These are phyloP conservation scores for Pterocarpus santalinus DNA, from an alignment of 306 rosid species.

Conservation along the genomic window DNA sequence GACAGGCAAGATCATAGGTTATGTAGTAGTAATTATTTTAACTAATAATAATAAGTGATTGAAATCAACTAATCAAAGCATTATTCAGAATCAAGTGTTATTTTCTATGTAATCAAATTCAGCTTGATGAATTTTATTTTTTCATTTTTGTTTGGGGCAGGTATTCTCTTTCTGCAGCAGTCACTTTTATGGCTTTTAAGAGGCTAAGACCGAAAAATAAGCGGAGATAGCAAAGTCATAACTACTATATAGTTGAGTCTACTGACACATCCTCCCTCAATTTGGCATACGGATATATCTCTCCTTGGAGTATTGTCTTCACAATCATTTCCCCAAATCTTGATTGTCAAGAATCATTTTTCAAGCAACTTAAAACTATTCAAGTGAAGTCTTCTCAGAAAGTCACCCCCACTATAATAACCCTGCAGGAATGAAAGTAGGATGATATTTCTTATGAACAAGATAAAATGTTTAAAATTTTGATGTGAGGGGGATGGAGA, in stretches of 20 bases:
- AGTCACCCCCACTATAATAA: conserved; percentile 22
- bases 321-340: conserved; percentile 20
- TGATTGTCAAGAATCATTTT: conserved; percentile 34
- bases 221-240: conserved; percentile 58
- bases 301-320: conserved; percentile 28
- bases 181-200: conserved; percentile 89
- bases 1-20: background rate
- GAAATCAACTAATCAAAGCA: conserved; percentile 11
- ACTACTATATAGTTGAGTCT: conserved; percentile 14
- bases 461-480: conserved; percentile 7
- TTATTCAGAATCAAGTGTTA: background rate
- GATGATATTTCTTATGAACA: conserved; percentile 21
- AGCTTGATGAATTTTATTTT: background rate
- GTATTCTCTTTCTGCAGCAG: conserved; percentile 95
- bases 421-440: conserved; percentile 26
- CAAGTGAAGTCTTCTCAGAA: conserved; percentile 34
- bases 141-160: conserved; percentile 55
- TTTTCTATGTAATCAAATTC: background rate
- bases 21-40: conserved; percentile 3
- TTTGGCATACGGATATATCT: background rate
- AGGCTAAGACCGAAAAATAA: conserved; percentile 66
- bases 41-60: background rate
- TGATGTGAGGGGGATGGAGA: conserved; percentile 21
- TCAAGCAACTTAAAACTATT: conserved; percentile 30
- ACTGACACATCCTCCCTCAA: background rate